Evolutionary conservation across 768 basidiomycete species (phyloP).

Genomic region (Amanita thiersii): DNA sequence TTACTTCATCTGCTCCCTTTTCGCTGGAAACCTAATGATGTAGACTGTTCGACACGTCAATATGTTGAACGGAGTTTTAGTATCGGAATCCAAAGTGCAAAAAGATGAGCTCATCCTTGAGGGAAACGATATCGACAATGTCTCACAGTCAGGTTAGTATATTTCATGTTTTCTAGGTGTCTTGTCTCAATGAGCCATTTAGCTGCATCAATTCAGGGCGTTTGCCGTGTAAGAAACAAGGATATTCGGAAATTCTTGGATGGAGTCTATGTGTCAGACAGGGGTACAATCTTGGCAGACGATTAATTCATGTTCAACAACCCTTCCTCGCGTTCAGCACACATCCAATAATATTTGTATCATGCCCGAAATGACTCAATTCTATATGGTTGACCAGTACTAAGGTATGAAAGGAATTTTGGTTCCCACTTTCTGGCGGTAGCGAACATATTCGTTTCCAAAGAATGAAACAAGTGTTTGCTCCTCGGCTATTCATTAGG

Average conservation of each 20-base stretch:
- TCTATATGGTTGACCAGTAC: slow-evolving; percentile 2
- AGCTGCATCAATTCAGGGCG: slow-evolving; percentile 96
- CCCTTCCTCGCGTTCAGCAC: slow-evolving; percentile 12
- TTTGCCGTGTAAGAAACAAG: slow-evolving; percentile 97
- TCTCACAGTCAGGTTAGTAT: slow-evolving; percentile 84
- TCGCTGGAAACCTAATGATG: not conserved
- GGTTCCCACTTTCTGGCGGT: slow-evolving; percentile 73
- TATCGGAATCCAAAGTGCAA: slow-evolving; percentile 82
- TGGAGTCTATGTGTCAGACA: slow-evolving; percentile 86
- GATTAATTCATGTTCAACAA: slow-evolving; percentile 22
- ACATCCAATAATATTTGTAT: slow-evolving; percentile 11
- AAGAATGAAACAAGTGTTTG: slow-evolving; percentile 76
- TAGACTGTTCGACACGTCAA: slow-evolving; percentile 87
- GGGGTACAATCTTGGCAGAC: slow-evolving; percentile 51
- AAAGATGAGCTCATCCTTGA: slow-evolving; percentile 93
- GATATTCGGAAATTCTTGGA: slow-evolving; percentile 99
- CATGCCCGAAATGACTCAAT: slow-evolving; percentile 11
- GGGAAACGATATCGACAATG: slow-evolving; percentile 94
- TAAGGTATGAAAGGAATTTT: slow-evolving; percentile 81
- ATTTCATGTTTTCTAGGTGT: not conserved
- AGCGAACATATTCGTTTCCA: slow-evolving; percentile 76
- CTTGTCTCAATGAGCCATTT: slow-evolving; percentile 7
- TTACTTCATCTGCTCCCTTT: not conserved
- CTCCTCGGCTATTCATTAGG: slow-evolving; percentile 63
- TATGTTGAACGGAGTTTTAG: slow-evolving; percentile 84